Conservation (phyloP, 768 basidiomycete genomes). For the Dioszegia hungarica region DNA sequence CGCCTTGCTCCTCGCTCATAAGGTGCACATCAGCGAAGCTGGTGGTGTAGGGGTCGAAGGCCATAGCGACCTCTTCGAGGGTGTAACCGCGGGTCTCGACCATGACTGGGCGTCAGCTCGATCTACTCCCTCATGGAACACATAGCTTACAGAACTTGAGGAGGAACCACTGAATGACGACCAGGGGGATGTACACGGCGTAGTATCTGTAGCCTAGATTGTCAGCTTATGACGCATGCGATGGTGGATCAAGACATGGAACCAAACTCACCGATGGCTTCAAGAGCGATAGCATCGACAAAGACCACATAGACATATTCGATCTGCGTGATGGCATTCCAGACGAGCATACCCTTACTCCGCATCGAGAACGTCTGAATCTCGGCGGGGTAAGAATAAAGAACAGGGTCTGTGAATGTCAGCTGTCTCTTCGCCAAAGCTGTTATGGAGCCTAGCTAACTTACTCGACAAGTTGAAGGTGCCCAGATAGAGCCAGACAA, state of each 20-base stretch:
- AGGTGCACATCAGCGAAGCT: background rate
- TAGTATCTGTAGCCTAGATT: constrained; percentile 43
- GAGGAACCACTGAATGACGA: constrained; percentile 47
- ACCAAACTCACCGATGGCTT: constrained; percentile 27
- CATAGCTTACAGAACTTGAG: constrained; percentile 37
- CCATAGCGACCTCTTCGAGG: constrained; percentile 43
- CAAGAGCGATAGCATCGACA: constrained; percentile 56
- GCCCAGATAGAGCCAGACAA: constrained; percentile 48
- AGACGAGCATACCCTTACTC: constrained; percentile 48
- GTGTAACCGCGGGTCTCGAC: constrained; percentile 43
- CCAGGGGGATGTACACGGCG: constrained; percentile 48
- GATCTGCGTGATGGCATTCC: constrained; percentile 55
- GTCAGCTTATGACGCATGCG: background rate
- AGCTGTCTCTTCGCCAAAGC: background rate
- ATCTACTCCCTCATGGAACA: background rate
- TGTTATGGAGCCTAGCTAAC: background rate
- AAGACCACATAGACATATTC: constrained; percentile 70
- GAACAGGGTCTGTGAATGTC: constrained; percentile 6
- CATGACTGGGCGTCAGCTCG: constrained; percentile 28
- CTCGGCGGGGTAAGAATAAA: constrained; percentile 44
- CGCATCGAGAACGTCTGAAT: constrained; percentile 49
- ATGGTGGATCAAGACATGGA: background rate
- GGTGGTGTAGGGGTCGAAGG: constrained; percentile 16
- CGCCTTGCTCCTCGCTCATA: background rate
- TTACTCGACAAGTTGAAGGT: constrained; percentile 45